Evolutionary conservation across 805 yeast genomes (phyloP).

Genomic region (Sugiyamaella smithiae): DNA sequence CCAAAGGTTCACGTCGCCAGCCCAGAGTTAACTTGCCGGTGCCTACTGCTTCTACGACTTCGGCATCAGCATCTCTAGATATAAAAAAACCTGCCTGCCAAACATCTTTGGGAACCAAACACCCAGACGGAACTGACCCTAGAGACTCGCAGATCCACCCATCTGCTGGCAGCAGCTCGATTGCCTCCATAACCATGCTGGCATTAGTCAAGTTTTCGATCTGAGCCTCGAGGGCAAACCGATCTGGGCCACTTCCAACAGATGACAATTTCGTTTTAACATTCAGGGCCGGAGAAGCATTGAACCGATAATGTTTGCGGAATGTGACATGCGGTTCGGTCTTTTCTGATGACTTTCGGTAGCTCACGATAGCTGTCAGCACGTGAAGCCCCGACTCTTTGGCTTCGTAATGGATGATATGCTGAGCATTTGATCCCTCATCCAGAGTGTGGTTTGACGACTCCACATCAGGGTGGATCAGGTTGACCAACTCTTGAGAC

Average conservation of each 20-base stretch:
- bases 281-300: conserved; percentile 31
- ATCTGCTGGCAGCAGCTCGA: conserved; percentile 27
- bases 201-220: conserved; percentile 34
- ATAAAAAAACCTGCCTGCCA: conserved; percentile 29
- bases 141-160: conserved; percentile 25
- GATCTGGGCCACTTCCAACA: conserved; percentile 1
- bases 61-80: conserved; percentile 18
- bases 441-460: conserved; percentile 4
- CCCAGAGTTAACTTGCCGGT: conserved; percentile 26
- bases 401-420: conserved; percentile 26
- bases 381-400: conserved; percentile 30
- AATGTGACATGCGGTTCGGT: conserved; percentile 19
- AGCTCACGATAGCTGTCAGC: conserved; percentile 25
- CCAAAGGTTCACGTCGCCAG: conserved; percentile 39
- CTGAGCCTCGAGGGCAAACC: conserved; percentile 31
- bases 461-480: conserved; percentile 17
- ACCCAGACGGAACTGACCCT: background rate
- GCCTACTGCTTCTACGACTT: conserved; percentile 15
- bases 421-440: conserved; percentile 11
- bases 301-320: conserved; percentile 30
- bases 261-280: conserved; percentile 31
- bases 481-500: conserved; percentile 11
- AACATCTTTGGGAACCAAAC: conserved; percentile 31
- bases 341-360: conserved; percentile 10
- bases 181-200: conserved; percentile 30